These are phyloP conservation scores for Penicillium atrosanguineum DNA, from an alignment of 495 filamentous ascomycete species.

Conservation along the genomic window DNA sequence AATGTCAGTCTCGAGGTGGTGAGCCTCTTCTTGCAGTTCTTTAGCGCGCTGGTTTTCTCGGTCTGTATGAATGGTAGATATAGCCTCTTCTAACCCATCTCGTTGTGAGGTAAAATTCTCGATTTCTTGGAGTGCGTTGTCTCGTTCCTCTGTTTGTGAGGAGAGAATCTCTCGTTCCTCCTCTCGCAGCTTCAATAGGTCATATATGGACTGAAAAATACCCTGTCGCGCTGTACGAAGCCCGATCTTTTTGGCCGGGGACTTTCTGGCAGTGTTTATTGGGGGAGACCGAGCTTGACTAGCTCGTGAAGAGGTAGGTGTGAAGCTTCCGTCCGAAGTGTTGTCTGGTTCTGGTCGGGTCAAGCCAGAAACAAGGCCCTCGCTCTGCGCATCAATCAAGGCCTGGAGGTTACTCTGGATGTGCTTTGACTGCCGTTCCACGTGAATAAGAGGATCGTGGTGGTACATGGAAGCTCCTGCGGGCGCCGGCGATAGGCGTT, in stretches of 20 bases:
- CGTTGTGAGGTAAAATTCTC: slow-evolving; percentile 57
- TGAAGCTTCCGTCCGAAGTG: slow-evolving; percentile 49
- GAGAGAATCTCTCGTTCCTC: slow-evolving; percentile 65
- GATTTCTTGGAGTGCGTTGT: slow-evolving; percentile 58
- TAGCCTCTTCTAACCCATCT: slow-evolving; percentile 43
- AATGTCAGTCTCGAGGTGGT: slow-evolving; percentile 58
- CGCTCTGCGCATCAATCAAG: slow-evolving; percentile 81
- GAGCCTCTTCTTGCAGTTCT: slow-evolving; percentile 52
- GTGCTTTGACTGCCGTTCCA: slow-evolving; percentile 45
- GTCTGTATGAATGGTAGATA: slow-evolving; percentile 39
- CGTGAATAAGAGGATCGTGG: slow-evolving; percentile 40
- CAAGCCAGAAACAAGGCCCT: slow-evolving; percentile 62
- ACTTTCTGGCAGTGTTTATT: slow-evolving; percentile 64
- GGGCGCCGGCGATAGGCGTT: slow-evolving; percentile 28
- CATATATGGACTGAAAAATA: slow-evolving; percentile 67
- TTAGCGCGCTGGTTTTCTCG: slow-evolving; percentile 33
- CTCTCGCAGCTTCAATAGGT: slow-evolving; percentile 67
- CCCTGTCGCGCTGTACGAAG: slow-evolving; percentile 68
- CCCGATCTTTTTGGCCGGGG: slow-evolving; percentile 52
- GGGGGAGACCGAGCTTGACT: slow-evolving; percentile 25
- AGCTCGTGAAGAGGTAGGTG: slow-evolving; percentile 32
- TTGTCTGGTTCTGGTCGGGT: slow-evolving; percentile 32
- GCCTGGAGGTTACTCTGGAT: slow-evolving; percentile 76
- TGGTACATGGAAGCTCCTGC: slow-evolving; percentile 28
- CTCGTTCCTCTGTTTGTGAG: slow-evolving; percentile 53